These are phyloP conservation scores for Lyophyllum shimeji DNA, from an alignment of 768 basidiomycete species.

Conservation along the genomic window DNA sequence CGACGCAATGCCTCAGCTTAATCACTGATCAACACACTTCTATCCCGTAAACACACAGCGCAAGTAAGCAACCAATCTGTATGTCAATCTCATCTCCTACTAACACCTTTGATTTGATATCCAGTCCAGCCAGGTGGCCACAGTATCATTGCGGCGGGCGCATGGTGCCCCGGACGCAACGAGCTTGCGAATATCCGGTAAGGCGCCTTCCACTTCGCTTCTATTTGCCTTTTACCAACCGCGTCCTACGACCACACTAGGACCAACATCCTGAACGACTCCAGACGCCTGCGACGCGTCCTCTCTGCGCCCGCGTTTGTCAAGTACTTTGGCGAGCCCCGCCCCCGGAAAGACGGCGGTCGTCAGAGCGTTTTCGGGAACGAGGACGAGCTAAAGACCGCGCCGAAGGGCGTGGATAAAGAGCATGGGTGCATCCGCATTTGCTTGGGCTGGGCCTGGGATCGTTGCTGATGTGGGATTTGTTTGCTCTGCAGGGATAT, in stretches of 20 bases:
- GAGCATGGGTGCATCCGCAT: conserved; percentile 58
- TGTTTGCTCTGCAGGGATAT: conserved; percentile 62
- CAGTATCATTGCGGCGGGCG: conserved; percentile 76
- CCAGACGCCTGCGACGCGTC: conserved; percentile 60
- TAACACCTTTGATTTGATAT: neutral
- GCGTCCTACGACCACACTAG: conserved; percentile 32
- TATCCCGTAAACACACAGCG: neutral
- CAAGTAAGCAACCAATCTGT: conserved; percentile 3
- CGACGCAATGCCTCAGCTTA: neutral
- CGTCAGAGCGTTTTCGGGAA: conserved; percentile 80
- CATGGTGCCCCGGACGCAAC: conserved; percentile 77
- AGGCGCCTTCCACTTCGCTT: neutral
- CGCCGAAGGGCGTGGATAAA: conserved; percentile 89
- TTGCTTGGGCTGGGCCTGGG: neutral
- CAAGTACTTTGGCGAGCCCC: conserved; percentile 70
- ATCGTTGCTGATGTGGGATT: conserved; percentile 1
- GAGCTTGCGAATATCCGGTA: conserved; percentile 79
- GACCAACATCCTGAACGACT: conserved; percentile 60
- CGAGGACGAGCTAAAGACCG: conserved; percentile 87
- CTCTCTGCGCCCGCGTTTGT: conserved; percentile 75
- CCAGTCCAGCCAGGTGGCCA: conserved; percentile 66
- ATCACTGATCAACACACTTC: neutral
- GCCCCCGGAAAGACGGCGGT: conserved; percentile 57
- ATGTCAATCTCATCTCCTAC: neutral
- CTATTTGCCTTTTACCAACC: neutral